phyloP scores from a whole-genome alignment of 495 filamentous ascomycete species.

The Neurospora cerealis region DNA sequence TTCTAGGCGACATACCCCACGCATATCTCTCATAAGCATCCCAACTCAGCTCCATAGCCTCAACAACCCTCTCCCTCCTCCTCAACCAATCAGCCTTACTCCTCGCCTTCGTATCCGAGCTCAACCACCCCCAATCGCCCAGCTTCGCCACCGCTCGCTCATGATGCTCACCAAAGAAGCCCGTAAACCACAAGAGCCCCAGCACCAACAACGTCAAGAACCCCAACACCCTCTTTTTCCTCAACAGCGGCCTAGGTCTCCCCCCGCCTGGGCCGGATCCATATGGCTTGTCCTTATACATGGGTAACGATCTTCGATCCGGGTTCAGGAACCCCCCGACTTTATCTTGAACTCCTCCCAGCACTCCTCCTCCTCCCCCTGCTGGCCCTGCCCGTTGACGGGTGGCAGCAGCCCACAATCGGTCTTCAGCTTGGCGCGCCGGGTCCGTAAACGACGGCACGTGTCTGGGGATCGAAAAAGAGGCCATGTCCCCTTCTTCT shows the following conservation, averaged over 20 bases:
- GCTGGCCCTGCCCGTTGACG: slow-evolving; percentile 18
- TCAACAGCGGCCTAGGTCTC: slow-evolving; percentile 30
- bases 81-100: slow-evolving; percentile 56
- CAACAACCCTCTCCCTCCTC: slow-evolving; percentile 75
- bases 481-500: slow-evolving; percentile 40
- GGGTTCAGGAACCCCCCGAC: slow-evolving; percentile 35
- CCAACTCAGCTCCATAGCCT: slow-evolving; percentile 84
- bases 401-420: slow-evolving; percentile 46
- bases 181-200: slow-evolving; percentile 47
- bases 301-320: slow-evolving; percentile 58
- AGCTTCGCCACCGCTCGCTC: slow-evolving; percentile 17
- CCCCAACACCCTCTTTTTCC: slow-evolving; percentile 44
- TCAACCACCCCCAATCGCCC: slow-evolving; percentile 36
- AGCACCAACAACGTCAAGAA: slow-evolving; percentile 41
- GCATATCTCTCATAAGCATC: slow-evolving; percentile 86
- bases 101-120: slow-evolving; percentile 19
- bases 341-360: slow-evolving; percentile 35
- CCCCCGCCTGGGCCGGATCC: slow-evolving; percentile 45
- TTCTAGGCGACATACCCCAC: slow-evolving; percentile 59
- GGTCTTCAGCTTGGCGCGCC: slow-evolving; percentile 58
- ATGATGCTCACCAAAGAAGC: slow-evolving; percentile 35
- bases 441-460: slow-evolving; percentile 61
- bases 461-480: slow-evolving; percentile 53
- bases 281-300: slow-evolving; percentile 99
- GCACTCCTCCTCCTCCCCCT: slow-evolving; percentile 25